Percentiles rank a stretch among this genome's conserved stretches.
Evolutionary conservation across 441 rosid genomes (phyloP).

Genomic region (Biscutella auriculata): DNA sequence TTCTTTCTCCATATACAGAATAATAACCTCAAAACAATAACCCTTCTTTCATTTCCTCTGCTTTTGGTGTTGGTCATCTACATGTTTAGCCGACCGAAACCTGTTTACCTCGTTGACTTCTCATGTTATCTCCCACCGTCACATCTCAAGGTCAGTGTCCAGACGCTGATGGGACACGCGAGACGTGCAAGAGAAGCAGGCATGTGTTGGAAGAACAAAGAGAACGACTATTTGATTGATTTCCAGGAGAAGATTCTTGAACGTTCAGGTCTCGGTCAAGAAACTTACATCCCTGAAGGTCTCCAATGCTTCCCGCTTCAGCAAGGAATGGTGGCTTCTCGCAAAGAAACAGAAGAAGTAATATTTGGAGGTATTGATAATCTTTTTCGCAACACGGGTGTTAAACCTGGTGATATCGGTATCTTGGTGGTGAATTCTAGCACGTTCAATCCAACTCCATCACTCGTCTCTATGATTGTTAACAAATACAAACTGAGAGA

Average conservation of each 20-base stretch:
- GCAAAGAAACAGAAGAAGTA: conserved; percentile 81
- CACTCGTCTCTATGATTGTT: conserved; percentile 70
- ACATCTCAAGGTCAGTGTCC: conserved; percentile 36
- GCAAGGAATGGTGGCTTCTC: conserved; percentile 61
- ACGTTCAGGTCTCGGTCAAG: conserved; percentile 86
- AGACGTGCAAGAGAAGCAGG: conserved; percentile 48
- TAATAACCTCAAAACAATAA: conserved; percentile 55
- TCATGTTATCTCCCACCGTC: conserved; percentile 69
- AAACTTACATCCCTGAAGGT: conserved; percentile 68
- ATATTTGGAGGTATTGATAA: conserved; percentile 72
- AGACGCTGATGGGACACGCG: conserved; percentile 58
- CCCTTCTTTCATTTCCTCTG: conserved; percentile 39
- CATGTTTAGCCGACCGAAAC: conserved; percentile 58
- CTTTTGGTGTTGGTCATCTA: conserved; percentile 48
- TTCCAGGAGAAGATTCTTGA: conserved; percentile 75
- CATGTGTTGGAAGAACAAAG: conserved; percentile 20
- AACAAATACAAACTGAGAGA: conserved; percentile 71
- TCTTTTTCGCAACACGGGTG: conserved; percentile 51
- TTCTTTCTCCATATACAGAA: too few relatives aligned
- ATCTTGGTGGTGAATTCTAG: conserved; percentile 74
- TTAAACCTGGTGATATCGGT: conserved; percentile 70
- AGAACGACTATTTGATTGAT: conserved; percentile 27
- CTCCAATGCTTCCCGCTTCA: conserved; percentile 58
- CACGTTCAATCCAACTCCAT: conserved; percentile 76
- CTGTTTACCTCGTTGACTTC: conserved; percentile 67